Percentiles rank a stretch among this genome's conserved stretches.
Evolutionary conservation across 163 green algal species (phyloP).

Genomic region (Scenedesmus sp.): DNA sequence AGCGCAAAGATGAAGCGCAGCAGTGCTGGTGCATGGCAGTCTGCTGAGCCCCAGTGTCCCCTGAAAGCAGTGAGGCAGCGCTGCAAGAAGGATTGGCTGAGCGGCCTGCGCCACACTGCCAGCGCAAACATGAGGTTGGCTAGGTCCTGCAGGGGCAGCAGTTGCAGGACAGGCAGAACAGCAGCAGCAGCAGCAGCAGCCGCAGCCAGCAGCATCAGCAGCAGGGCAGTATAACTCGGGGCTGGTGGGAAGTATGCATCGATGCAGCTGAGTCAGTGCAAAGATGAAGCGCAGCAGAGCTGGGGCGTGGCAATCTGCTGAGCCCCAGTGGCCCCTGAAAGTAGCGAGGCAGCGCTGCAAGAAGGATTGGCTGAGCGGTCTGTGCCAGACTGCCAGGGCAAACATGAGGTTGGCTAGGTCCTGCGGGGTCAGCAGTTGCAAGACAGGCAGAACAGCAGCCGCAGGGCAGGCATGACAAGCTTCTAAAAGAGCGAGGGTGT

Average conservation of each 20-base stretch:
- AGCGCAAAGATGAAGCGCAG: slow-evolving; percentile 40
- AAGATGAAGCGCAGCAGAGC: slow-evolving; percentile 3
- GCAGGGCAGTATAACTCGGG: too few relatives aligned
- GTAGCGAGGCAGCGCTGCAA: slow-evolving; percentile 1
- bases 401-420: slow-evolving; percentile 39
- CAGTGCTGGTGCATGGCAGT: slow-evolving; percentile 35
- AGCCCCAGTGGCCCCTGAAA: slow-evolving; percentile 27
- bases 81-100: slow-evolving; percentile 37
- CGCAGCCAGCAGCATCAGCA: too few relatives aligned
- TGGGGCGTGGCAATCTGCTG: neutral
- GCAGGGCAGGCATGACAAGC: neutral
- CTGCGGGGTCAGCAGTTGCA: neutral
- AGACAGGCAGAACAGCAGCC: neutral
- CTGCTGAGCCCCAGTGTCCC: slow-evolving; percentile 27
- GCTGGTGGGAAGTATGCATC: neutral
- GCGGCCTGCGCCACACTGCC: neutral
- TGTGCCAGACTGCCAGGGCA: slow-evolving; percentile 16
- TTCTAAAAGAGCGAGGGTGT: neutral
- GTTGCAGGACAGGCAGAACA: neutral
- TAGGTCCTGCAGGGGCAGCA: slow-evolving; percentile 24
- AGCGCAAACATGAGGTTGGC: slow-evolving; percentile 48
- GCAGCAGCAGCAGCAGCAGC: neutral
- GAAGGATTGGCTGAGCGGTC: neutral
- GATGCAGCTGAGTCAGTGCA: neutral
- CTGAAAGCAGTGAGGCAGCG: slow-evolving; percentile 16